phyloP scores from a whole-genome alignment of 2,329 filamentous ascomycete species.

The Venturia aucupariae region DNA sequence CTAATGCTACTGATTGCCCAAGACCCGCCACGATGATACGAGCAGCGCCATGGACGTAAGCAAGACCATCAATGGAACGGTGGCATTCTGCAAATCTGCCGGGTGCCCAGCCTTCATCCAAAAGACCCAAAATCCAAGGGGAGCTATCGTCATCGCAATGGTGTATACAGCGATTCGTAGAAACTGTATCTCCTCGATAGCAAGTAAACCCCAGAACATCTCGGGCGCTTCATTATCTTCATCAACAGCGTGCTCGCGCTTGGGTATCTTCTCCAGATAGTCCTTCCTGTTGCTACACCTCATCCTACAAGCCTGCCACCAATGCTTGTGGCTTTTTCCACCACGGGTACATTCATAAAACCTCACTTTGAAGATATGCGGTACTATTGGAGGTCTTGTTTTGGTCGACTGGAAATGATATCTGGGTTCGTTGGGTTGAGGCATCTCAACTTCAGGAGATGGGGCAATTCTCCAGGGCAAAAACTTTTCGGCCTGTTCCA shows the following conservation, averaged over 20 bases:
- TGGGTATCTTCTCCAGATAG: background rate
- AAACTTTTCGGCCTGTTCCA: background rate
- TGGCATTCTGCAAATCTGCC: slow-evolving; percentile 5
- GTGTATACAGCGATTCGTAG: background rate
- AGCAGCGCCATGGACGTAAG: background rate
- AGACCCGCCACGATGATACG: background rate
- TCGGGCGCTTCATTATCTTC: no score
- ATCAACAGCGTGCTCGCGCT: background rate
- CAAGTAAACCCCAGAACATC: background rate
- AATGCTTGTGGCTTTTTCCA: background rate
- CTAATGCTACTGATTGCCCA: no score
- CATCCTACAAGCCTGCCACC: background rate
- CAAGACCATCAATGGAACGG: background rate
- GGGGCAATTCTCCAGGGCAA: background rate
- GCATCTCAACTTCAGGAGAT: background rate
- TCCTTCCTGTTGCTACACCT: background rate
- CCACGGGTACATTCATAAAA: background rate
- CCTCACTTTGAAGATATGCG: background rate
- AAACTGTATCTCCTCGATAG: background rate
- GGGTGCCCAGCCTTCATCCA: background rate
- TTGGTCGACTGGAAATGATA: background rate
- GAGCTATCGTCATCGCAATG: background rate
- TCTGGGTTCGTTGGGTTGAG: background rate
- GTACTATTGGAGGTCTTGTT: background rate
- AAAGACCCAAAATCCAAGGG: background rate